Evolutionary conservation across 495 filamentous ascomycete species (phyloP), one percentile per base, ranked within the genome.

Genomic region (Tuber aestivum): DNA sequence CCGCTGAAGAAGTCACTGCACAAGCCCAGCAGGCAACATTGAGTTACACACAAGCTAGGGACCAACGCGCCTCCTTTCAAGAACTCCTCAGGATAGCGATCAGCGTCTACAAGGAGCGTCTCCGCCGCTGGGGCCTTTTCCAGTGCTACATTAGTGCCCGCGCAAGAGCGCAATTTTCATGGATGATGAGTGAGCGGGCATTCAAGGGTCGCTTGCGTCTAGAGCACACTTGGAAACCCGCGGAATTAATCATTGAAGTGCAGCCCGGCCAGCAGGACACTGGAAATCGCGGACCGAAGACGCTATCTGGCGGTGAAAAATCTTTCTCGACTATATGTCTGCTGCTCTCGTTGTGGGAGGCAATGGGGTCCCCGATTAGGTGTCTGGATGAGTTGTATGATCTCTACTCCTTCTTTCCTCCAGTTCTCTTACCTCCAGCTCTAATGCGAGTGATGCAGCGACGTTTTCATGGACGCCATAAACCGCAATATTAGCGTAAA

Each of bases 401-500:
- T 2, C 27, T 32, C 27, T 61, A n/a, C 35, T 56, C 50, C 23
- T 50, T 50, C 85, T 61, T 38, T 70, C 21, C 27, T 9, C 23
- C 72, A 70, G 1, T 48, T 14, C 35, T 20, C 20, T 45, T 23
- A 44, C 40, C 35, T n/a, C 18, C 2, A 74, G 72, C 12, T 61
- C 84, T 85, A 74, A 85, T 75, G 8, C 70, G 8, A n/a, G 18
- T 75, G 41, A 5, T 32, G n/a, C 71, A 91, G 90, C 82, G 95
- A 99, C 85, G 95, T 99, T 61, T 99, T 97, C 85, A 99, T 99
- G 95, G 95, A 99, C 81, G 92, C 90, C 77, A 93, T 97, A 74
- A 99, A 99, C 83, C 89, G 95, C 69, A 94, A 93, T 72, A 92
- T 96, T 80, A 95, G 92, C 80, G 96, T 97, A 77, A 92, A 92